These are phyloP conservation scores for Aureobasidium sp. DNA, from an alignment of 2,329 filamentous ascomycete species.

Conservation along the genomic window DNA sequence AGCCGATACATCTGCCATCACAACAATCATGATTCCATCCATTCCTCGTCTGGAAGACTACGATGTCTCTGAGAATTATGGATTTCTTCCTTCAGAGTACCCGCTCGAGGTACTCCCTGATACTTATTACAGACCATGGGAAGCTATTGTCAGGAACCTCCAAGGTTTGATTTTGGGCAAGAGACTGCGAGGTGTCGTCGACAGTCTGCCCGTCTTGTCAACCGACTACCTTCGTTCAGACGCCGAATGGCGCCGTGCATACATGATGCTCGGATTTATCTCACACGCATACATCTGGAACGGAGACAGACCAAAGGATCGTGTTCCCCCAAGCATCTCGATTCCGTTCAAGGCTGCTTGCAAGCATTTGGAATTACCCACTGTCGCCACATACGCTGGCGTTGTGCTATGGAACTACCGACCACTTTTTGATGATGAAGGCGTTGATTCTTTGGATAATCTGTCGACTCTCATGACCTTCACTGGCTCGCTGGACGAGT, in stretches of 20 bases:
- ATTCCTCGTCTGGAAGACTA: conserved; percentile 61
- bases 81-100: conserved; percentile 77
- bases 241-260: conserved; percentile 85
- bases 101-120: conserved; percentile 78
- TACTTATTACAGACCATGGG: conserved; percentile 92
- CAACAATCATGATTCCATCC: conserved; percentile 34
- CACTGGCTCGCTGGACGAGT: conserved; percentile 90
- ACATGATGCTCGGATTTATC: conserved; percentile 70
- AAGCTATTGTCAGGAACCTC: conserved; percentile 75
- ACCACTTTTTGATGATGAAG: conserved; percentile 76
- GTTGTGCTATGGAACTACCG: conserved; percentile 96
- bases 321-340: conserved; percentile 72
- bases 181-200: conserved; percentile 70
- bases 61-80: conserved; percentile 68
- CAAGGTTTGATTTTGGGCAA: conserved; percentile 81
- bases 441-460: conserved; percentile 77
- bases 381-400: conserved; percentile 89
- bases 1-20: not conserved
- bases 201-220: conserved; percentile 74
- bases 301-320: conserved; percentile 62
- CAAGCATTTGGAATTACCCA: conserved; percentile 68
- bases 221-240: conserved; percentile 75
- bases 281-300: conserved; percentile 89
- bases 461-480: conserved; percentile 83
- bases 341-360: conserved; percentile 75